phyloP scores from a whole-genome alignment of 73 alveolate species.

The Paraurostyla sp. region DNA sequence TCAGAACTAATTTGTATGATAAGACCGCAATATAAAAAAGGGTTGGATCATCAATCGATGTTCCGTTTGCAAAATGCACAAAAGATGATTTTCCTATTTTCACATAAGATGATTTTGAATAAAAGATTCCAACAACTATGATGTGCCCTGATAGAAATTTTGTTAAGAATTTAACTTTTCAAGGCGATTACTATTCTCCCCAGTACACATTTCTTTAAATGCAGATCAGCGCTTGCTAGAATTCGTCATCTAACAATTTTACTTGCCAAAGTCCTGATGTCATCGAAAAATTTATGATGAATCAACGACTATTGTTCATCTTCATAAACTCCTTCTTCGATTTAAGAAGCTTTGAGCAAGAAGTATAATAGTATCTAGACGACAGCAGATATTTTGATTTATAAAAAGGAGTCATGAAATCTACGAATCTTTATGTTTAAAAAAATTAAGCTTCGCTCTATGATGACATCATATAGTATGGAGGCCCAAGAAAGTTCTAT shows the following conservation, averaged over 20 bases:
- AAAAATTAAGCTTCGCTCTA: neutral
- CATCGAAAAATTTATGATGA: neutral
- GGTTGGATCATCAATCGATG: neutral
- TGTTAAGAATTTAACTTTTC: no score
- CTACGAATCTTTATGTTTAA: neutral
- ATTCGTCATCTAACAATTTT: neutral
- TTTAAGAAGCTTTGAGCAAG: constrained; percentile 24
- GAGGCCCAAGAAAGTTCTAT: neutral
- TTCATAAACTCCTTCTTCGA: constrained; percentile 35
- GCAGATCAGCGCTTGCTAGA: neutral
- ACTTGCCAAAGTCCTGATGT: neutral
- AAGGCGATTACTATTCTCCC: constrained; percentile 21
- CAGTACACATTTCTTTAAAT: constrained; percentile 1
- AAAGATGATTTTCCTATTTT: constrained; percentile 2
- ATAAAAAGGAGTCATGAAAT: neutral
- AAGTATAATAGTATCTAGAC: neutral
- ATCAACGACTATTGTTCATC: neutral
- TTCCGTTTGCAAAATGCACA: neutral
- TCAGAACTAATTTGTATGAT: neutral
- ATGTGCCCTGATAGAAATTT: no score
- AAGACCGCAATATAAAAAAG: no score
- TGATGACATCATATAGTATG: constrained; percentile 25
- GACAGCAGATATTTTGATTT: constrained; percentile 2
- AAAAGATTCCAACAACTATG: neutral
- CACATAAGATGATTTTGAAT: neutral